Conservation (phyloP, 768 basidiomycete genomes). For the Collybia mongolica region DNA sequence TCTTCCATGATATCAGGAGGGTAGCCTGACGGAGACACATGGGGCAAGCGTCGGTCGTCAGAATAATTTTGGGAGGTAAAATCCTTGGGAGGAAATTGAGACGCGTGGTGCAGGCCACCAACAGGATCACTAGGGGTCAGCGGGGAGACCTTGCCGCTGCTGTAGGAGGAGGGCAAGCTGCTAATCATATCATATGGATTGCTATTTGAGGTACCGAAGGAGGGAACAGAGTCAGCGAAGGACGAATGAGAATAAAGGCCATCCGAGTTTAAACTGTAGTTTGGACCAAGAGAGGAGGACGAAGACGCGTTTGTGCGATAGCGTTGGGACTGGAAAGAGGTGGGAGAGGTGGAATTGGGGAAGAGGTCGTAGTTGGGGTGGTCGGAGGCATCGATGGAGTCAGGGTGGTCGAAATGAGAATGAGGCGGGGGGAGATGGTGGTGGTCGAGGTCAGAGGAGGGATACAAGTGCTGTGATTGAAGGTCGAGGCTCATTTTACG, state of each 20-base stretch:
- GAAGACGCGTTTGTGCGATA: slow-evolving; percentile 75
- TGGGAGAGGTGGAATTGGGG: slow-evolving; percentile 36
- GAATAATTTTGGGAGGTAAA: slow-evolving; percentile 53
- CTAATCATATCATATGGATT: slow-evolving; percentile 66
- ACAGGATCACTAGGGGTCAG: slow-evolving; percentile 69
- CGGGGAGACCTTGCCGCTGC: slow-evolving; percentile 75
- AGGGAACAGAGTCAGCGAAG: slow-evolving; percentile 58
- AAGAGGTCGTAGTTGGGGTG: slow-evolving; percentile 67
- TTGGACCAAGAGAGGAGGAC: slow-evolving; percentile 62
- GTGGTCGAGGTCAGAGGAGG: slow-evolving; percentile 57
- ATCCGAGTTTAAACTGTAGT: slow-evolving; percentile 54
- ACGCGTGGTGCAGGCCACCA: slow-evolving; percentile 52
- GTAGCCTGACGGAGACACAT: slow-evolving; percentile 42
- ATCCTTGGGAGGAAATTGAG: slow-evolving; percentile 59
- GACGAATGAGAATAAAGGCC: slow-evolving; percentile 55
- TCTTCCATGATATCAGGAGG: slow-evolving; percentile 65
- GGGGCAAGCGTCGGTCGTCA: slow-evolving; percentile 65
- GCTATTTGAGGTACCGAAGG: slow-evolving; percentile 49
- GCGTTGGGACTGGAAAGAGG: slow-evolving; percentile 53
- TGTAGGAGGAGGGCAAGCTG: slow-evolving; percentile 62
- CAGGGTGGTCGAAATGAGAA: slow-evolving; percentile 48
- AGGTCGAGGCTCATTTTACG: slow-evolving; percentile 60
- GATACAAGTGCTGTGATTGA: slow-evolving; percentile 47
- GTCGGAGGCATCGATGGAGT: slow-evolving; percentile 53
- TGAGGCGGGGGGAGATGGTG: slow-evolving; percentile 23